Percentiles rank a stretch among this genome's conserved stretches.
These are phyloP conservation scores for Lasiodiplodia theobromae DNA, from an alignment of 2,329 filamentous ascomycete genomes.

Conservation along the genomic window DNA sequence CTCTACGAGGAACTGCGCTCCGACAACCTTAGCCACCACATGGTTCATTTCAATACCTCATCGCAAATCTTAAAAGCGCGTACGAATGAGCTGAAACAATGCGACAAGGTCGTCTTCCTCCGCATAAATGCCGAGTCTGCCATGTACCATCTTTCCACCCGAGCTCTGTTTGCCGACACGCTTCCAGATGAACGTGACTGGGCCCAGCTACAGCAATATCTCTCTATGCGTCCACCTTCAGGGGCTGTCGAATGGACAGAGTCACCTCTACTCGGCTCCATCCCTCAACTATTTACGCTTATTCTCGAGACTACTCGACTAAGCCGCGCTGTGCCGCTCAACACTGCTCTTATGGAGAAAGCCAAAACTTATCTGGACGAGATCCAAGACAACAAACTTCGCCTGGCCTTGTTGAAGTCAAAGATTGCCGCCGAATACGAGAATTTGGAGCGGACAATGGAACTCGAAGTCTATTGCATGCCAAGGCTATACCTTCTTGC, in stretches of 20 bases:
- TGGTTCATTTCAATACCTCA: slow-evolving; percentile 13
- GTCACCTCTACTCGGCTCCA: slow-evolving; percentile 20
- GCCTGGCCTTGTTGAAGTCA: background rate
- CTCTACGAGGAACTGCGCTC: slow-evolving; percentile 20
- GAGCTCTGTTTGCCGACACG: slow-evolving; percentile 6
- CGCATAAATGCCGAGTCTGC: slow-evolving; percentile 17
- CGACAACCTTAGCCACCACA: slow-evolving; percentile 6
- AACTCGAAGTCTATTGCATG: slow-evolving; percentile 5
- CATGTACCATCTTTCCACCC: slow-evolving; percentile 23
- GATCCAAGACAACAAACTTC: background rate
- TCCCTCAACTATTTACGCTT: background rate
- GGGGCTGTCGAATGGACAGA: slow-evolving; percentile 7
- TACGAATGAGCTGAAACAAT: background rate
- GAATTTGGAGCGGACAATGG: background rate
- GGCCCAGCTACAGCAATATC: slow-evolving; percentile 7
- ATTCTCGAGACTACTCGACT: slow-evolving; percentile 8
- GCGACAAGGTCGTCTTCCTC: background rate
- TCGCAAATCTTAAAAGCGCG: slow-evolving; percentile 6
- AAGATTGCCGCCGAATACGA: background rate
- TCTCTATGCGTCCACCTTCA: background rate
- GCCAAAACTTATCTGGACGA: background rate
- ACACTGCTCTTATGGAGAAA: background rate
- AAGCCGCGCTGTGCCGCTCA: background rate
- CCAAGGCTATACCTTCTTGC: slow-evolving; percentile 5
- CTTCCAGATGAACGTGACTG: slow-evolving; percentile 7